Evolutionary conservation across 805 yeast species (phyloP), one percentile per base, ranked within the genome.

Genomic region (Clavispora carvajalis): DNA sequence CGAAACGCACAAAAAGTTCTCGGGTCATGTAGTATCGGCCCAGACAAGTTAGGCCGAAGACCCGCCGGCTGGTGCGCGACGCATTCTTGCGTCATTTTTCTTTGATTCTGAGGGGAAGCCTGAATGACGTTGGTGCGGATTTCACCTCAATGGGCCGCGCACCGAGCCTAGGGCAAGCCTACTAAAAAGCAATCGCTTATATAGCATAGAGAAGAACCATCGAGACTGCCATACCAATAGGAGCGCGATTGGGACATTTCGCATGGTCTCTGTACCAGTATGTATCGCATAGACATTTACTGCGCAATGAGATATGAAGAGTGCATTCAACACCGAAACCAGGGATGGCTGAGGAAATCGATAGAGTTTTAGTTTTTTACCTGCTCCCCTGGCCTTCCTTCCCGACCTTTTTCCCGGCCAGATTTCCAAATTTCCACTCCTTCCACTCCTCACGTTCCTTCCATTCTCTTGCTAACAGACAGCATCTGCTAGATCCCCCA

Each of bases 321-420:
- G 31, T 28, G 31, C 31, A 28, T 28, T 28, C 31, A 28, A 28
- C 31, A 16, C 19, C 31, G 31, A 28, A 28, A 28, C 31, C 10
- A 4, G n/a, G 19, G 31, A 10, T 15, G 16, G 12, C 11, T 9
- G 19, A 9, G 8, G 12, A 8, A 15, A 28, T 9, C 19, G 9
- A n/a, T 16, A 7, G 19, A 10, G 31, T 19, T 31, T 17, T 7
- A 23, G 5, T 31, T 19, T 31, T 12, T 7, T 17, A 6, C 19
- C 19, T 13, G 16, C 17, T 8, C 23, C 15, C 8, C 13, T 18
- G 13, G 22, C 15, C 12, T 18, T 5, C 4, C 11, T 18, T 18
- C 34, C 34, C 5, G 7, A 8, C 15, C 19, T 13, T 28, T 28
- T 16, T n/a, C n/a, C n/a, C n/a, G n/a, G n/a, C n/a, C n/a, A n/a